phyloP scores from a whole-genome alignment of 306 rosid genomes.

The Vachellia collinsii region DNA sequence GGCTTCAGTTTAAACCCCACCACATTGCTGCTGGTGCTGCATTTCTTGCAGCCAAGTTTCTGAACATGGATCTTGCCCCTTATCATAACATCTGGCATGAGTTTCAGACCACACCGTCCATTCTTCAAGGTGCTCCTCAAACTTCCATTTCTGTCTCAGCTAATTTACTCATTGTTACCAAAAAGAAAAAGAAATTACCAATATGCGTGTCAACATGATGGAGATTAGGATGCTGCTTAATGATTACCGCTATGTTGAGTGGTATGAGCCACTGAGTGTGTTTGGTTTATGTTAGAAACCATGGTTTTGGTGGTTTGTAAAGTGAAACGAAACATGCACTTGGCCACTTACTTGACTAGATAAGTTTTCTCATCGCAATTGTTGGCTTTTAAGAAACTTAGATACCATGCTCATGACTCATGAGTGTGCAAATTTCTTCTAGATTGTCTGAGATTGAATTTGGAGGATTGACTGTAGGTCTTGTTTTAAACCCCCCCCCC shows the following conservation, averaged over 20 bases:
- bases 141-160: not conserved
- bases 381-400: not conserved
- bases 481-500: not conserved
- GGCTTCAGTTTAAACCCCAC: conserved; percentile 98
- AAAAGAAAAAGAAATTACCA: not conserved
- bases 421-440: not conserved
- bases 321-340: not conserved
- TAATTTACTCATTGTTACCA: not conserved
- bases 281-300: not conserved
- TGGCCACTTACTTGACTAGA: not conserved
- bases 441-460: not conserved
- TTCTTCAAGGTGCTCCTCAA: conserved; percentile 74
- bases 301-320: not conserved
- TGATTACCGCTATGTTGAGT: not conserved
- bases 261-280: not conserved
- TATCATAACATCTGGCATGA: conserved; percentile 82
- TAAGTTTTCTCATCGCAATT: not conserved
- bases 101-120: conserved; percentile 83
- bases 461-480: not conserved
- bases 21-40: conserved; percentile 99
- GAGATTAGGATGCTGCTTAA: not conserved
- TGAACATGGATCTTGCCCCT: conserved; percentile 75
- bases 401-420: not conserved
- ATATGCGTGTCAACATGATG: not conserved
- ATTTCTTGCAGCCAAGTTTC: conserved; percentile 82